Base-by-base conservation (phyloP, 768 basidiomycete species). In the Boletus speciosus region DNA sequence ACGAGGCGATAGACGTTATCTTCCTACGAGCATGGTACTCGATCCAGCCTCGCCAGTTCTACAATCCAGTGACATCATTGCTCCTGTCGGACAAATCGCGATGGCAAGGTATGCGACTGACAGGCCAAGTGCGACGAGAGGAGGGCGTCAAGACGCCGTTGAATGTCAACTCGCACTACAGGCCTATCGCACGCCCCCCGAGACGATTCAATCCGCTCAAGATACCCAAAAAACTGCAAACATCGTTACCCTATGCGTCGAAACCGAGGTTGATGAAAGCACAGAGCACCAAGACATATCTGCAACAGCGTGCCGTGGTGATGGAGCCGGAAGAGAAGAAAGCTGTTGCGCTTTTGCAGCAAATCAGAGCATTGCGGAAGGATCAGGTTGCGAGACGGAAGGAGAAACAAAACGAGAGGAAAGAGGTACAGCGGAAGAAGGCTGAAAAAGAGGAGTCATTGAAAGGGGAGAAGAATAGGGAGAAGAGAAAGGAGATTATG, bases 21-120 rank as follows among this genome's bases (percentile, higher is more conserved):
- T 98, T 99, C 78, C 77, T 99, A 9, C 82, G 96, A 23, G 93
- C 94, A 1, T 99, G 97, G 97, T 95, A 95, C 71, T 86, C 93
- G 23, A 86, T 99, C 51, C 86, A 94, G 68, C 96, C 97, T 6
- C 84, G 94, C 58, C 90, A 92, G 71, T 94, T 90, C 73, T 99
- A 98, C 77, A 98, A 95, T 70, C 91, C 97, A 1, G 93, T 98
- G 59, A 94, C 92, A 0, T 95, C 93, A 1, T 78, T 98, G 4
- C 79, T 99, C 0, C 76, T 95, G 9, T 82, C 87, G 15, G 81
- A 92, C 71, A 94, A 96, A 70, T 71, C 74, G n/a, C 70, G 68
- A 19, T 99, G 97, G 97, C 73, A 78, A 16, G 96, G 95, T 1
- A 99, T 98, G 97, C 87, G 97, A 32, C 78, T 98, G 34, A 98